Evolutionary conservation across 2,329 filamentous ascomycete genomes (phyloP), one percentile per base, ranked within the genome.

Genomic region (Pseudogymnoascus pannorum): DNA sequence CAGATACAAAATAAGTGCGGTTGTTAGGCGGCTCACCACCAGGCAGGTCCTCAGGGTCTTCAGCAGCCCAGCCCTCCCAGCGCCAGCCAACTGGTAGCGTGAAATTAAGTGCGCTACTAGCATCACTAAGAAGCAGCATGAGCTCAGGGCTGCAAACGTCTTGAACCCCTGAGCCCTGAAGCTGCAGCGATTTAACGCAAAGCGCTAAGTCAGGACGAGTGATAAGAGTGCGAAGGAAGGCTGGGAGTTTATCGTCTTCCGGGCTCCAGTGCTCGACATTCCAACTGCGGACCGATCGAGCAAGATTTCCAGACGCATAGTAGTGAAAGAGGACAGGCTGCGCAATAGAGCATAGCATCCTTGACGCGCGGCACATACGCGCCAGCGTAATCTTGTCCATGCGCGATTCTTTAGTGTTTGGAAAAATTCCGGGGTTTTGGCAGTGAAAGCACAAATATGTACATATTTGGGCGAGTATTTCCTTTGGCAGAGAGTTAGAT

Each of bases 361-460:
- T 24, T 44, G 40, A 44, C 20, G 20, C 2, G 40, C 40, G 20
- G 40, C 40, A 44, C 40, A 44, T 44, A 7, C 40, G 40, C 12
- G 54, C 22, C 18, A 40, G 38, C 18, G 31, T 24, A 62, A 59
- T 11, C 51, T 44, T 44, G 12, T 66, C 62, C 24, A 71, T 66
- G 6, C 74, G 68, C 58, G 69, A 69, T 22, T 44, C 40, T 2
- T 12, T n/a, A 5, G 40, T 44, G 7, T 44, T 22, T n/a, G 40
- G 40, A 20, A 12, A 44, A 44, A 44, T 22, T 24, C 40, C 40
- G 22, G 40, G 38, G 14, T 24, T 24, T 24, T 24, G 11, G 40
- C 40, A 44, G 40, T 44, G 40, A 7, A 22, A 44, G 20, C 18
- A 44, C 5, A 44, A 5, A 4, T 44, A 14, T 4, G 40, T 14